phyloP scores from a whole-genome alignment of 495 filamentous ascomycete genomes.

The Penicillium arizonense region DNA sequence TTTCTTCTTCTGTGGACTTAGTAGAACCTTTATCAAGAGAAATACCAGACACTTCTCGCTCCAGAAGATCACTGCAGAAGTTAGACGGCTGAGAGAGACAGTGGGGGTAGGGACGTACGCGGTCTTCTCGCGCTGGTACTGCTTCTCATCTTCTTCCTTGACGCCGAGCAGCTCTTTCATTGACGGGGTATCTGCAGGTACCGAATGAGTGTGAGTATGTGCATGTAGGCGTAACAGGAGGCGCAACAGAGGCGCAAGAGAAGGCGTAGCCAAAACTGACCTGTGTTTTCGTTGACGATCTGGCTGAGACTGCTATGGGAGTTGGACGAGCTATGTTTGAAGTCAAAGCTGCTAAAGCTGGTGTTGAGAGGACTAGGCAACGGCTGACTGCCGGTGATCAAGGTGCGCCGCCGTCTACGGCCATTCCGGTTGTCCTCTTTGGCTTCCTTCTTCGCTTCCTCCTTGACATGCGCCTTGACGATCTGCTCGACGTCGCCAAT shows the following conservation, averaged over 20 bases:
- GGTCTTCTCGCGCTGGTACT: conserved; percentile 89
- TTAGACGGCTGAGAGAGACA: background rate
- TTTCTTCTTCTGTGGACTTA: conserved; percentile 43
- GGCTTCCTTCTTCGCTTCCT: conserved; percentile 63
- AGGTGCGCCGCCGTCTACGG: conserved; percentile 82
- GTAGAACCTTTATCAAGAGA: conserved; percentile 75
- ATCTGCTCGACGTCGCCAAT: conserved; percentile 98
- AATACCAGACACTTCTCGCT: conserved; percentile 90
- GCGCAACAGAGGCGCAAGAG: background rate
- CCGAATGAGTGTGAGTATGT: conserved; percentile 3
- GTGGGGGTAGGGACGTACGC: conserved; percentile 59
- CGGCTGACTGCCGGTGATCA: conserved; percentile 97
- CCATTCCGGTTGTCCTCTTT: conserved; percentile 95
- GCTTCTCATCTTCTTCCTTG: conserved; percentile 65
- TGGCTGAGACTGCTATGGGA: conserved; percentile 81
- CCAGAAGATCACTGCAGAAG: conserved; percentile 72
- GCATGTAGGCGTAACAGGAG: background rate
- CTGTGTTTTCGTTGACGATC: conserved; percentile 68
- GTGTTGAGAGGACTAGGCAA: conserved; percentile 93
- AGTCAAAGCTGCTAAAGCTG: conserved; percentile 76
- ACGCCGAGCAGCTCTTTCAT: conserved; percentile 63
- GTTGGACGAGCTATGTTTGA: conserved; percentile 65
- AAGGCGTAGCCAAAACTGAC: conserved; percentile 43
- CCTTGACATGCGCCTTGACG: conserved; percentile 92
- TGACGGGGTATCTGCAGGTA: conserved; percentile 38